A percentile compares a stretch with the other conserved stretches of the same genome.
Conservation (phyloP, 2,329 filamentous ascomycete genomes). For the Beauveria brongniartii region DNA sequence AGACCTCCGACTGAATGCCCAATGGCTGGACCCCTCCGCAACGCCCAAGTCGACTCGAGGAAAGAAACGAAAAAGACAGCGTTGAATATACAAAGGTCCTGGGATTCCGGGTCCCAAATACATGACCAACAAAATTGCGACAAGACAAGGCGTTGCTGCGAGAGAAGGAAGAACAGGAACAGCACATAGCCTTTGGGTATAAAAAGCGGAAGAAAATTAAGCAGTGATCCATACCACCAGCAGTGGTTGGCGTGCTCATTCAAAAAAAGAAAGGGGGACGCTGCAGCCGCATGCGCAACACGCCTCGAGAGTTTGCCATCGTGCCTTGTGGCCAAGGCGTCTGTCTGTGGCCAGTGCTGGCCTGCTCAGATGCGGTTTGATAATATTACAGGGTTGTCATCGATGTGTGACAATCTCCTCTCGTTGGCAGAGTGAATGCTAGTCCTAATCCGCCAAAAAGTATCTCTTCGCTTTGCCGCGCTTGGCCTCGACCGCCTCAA, state of each 20-base stretch:
- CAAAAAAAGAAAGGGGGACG: neutral
- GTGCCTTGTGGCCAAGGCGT: neutral
- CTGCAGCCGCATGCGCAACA: neutral
- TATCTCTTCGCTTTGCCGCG: constrained; percentile 63
- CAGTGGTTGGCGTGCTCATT: neutral
- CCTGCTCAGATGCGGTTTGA: neutral
- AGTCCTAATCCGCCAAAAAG: constrained; percentile 54
- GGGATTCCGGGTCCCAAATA: neutral
- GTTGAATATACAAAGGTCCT: neutral
- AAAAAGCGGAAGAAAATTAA: constrained; percentile 7
- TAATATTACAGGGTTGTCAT: constrained; percentile 5
- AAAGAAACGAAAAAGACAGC: neutral
- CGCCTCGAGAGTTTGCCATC: neutral
- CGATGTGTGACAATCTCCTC: neutral
- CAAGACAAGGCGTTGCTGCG: neutral
- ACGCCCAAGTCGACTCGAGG: neutral
- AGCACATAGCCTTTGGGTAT: constrained; percentile 1
- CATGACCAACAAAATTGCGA: neutral
- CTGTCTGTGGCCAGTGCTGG: neutral
- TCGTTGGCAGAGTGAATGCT: neutral
- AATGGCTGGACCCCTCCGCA: neutral
- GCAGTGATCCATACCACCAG: neutral
- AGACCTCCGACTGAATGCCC: too few relatives aligned
- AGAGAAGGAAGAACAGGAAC: neutral
- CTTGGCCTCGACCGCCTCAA: constrained; percentile 64